These are phyloP conservation scores for Musa acuminata DNA, from an alignment of 176 grass and related monocot species.

Conservation along the genomic window DNA sequence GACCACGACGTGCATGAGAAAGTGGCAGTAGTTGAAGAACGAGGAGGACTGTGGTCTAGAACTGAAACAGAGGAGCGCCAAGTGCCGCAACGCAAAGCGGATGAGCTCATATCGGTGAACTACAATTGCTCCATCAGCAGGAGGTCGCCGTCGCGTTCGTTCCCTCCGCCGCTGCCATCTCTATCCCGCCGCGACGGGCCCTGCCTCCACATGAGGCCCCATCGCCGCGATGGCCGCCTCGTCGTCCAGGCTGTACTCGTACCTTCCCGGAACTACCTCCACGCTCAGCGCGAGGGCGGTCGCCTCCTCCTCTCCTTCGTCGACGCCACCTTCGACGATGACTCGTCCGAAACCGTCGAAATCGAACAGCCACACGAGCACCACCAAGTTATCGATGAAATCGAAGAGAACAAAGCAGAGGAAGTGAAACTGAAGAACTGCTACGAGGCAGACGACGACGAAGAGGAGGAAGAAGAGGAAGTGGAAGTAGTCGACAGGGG, in stretches of 20 bases:
- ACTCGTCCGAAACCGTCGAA: background rate
- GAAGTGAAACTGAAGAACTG: background rate
- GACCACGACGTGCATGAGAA: background rate
- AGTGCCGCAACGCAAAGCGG: background rate
- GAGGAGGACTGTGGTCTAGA: background rate
- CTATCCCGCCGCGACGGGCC: conserved; percentile 68
- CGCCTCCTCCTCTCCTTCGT: conserved; percentile 79
- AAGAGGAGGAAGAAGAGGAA: conserved; percentile 36
- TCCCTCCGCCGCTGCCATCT: conserved; percentile 74
- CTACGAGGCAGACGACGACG: conserved; percentile 30
- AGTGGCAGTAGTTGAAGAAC: background rate
- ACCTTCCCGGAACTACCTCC: conserved; percentile 68
- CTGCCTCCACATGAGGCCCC: conserved; percentile 62
- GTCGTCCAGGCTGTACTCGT: conserved; percentile 61
- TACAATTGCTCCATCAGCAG: conserved; percentile 47
- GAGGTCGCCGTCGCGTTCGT: conserved; percentile 26
- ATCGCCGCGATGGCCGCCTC: conserved; percentile 63
- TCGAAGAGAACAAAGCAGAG: conserved; percentile 13
- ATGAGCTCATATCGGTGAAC: conserved; percentile 52
- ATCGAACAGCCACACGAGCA: background rate
- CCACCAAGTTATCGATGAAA: background rate
- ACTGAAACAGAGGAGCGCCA: conserved; percentile 4
- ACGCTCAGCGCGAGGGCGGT: conserved; percentile 50
- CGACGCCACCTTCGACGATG: conserved; percentile 27
- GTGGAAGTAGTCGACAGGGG: conserved; percentile 84